Conservation (phyloP, 2,329 filamentous ascomycete species). For the Fusarium buxicola region DNA sequence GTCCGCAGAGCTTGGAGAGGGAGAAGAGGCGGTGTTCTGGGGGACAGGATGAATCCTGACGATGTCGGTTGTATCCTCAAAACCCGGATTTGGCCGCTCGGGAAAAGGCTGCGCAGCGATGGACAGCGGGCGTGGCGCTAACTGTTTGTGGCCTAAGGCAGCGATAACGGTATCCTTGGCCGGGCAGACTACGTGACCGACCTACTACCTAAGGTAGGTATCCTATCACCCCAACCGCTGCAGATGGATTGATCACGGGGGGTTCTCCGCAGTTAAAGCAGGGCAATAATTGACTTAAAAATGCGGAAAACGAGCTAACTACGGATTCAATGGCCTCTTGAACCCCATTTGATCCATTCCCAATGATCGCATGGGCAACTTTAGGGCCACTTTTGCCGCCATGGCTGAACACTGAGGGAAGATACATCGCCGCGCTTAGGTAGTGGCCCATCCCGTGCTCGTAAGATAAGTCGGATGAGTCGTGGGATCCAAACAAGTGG, state of each 20-base stretch:
- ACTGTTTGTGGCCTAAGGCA: slow-evolving; percentile 53
- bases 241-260: slow-evolving; percentile 37
- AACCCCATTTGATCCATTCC: slow-evolving; percentile 4
- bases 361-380: not conserved
- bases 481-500: slow-evolving; percentile 13
- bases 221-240: slow-evolving; percentile 23
- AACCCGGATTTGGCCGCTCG: slow-evolving; percentile 53
- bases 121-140: slow-evolving; percentile 42
- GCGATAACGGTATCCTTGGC: slow-evolving; percentile 43
- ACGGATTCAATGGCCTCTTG: slow-evolving; percentile 9
- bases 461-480: slow-evolving; percentile 27
- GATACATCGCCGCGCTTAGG: slow-evolving; percentile 24
- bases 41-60: slow-evolving; percentile 49
- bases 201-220: too few species aligned
- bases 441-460: slow-evolving; percentile 23
- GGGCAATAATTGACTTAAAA: slow-evolving; percentile 38
- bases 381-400: not conserved
- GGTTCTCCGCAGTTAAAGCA: slow-evolving; percentile 35
- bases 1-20: slow-evolving; percentile 29
- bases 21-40: slow-evolving; percentile 35
- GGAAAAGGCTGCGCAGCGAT: slow-evolving; percentile 51
- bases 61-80: slow-evolving; percentile 51
- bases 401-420: slow-evolving; percentile 21
- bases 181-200: not conserved
- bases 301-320: slow-evolving; percentile 18